Evolutionary conservation across 2,329 filamentous ascomycete species (phyloP).

Genomic region (Aspergillus ochraceoroseus): DNA sequence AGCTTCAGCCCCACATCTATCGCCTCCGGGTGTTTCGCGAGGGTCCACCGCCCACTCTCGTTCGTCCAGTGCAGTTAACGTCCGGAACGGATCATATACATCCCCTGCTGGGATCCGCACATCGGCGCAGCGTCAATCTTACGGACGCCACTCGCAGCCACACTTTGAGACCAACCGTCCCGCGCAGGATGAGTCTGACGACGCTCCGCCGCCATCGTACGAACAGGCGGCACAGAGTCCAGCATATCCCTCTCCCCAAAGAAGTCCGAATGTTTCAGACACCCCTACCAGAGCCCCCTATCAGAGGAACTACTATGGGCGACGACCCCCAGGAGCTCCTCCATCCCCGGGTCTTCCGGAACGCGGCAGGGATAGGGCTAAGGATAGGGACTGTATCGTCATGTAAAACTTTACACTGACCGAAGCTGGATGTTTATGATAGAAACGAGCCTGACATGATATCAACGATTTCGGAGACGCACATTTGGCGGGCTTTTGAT

Average conservation of each 20-base stretch:
- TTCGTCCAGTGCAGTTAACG: conserved; percentile 24
- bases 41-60: conserved; percentile 13
- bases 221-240: conserved; percentile 58
- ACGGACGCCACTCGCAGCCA: conserved; percentile 15
- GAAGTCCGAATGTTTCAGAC: conserved; percentile 35
- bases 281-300: conserved; percentile 20
- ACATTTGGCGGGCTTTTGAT: conserved; percentile 5
- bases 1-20: conserved; percentile 21
- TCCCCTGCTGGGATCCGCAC: conserved; percentile 24
- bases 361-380: conserved; percentile 31
- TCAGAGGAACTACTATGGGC: conserved; percentile 19
- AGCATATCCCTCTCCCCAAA: conserved; percentile 51
- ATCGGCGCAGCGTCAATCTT: conserved; percentile 19
- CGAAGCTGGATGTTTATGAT: background rate
- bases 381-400: conserved; percentile 43
- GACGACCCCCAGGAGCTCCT: conserved; percentile 15
- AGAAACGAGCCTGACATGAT: background rate
- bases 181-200: conserved; percentile 36
- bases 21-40: conserved; percentile 18
- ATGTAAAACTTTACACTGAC: conserved; percentile 33
- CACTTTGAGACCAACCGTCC: conserved; percentile 28
- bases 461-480: background rate
- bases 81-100: conserved; percentile 13
- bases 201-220: conserved; percentile 60
- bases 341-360: conserved; percentile 16